Base-by-base conservation (phyloP, 2,329 filamentous ascomycete species). In the Monosporascus sp. region DNA sequence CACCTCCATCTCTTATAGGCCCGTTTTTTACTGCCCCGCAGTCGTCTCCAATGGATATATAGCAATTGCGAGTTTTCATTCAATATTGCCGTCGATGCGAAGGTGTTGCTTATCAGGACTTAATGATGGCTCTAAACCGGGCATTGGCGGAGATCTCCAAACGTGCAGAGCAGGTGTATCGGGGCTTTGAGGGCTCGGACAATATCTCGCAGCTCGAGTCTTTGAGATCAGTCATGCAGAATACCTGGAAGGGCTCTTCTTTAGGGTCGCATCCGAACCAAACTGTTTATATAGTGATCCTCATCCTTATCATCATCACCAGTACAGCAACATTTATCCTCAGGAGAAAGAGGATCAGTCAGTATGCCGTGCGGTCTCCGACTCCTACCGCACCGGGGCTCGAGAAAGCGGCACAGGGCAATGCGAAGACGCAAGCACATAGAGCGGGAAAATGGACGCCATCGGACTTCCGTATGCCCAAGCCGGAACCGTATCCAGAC, bases 401-500 rank as follows among this genome's bases (percentile, higher is more conserved):
- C 31, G 63, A 65, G 52, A 66, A 66, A 53, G 61, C 59, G 6
- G n/a, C 51, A 44, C 7, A 24, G 17, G 25, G 37, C 4, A 54
- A 41, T 39, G 17, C 46, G 15, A 58, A 56, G 47, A 34, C 47
- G 8, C 56, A 52, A 47, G 17, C 52, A 3, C 60, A 62, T 17
- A 62, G 65, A 57, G 60, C 51, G 53, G 63, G 63, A 3, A 65
- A 63, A 51, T 65, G 64, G 64, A 47, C 46, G 24, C 60, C 63
- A 8, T 66, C 64, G 1, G 60, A 64, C 47, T 66, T 65, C 50
- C 55, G 55, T 36, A 62, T 53, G 55, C 62, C 63, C 9, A 62
- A 54, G 42, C 63, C 64, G 14, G 59, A 62, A 0, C 82, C 88
- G 0, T 90, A 88, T 61, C 81, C 82, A 0, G 69, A 82, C 65